Evolutionary conservation across 2,329 filamentous ascomycete genomes (phyloP).

Genomic region (Lasiodiplodia sp.): DNA sequence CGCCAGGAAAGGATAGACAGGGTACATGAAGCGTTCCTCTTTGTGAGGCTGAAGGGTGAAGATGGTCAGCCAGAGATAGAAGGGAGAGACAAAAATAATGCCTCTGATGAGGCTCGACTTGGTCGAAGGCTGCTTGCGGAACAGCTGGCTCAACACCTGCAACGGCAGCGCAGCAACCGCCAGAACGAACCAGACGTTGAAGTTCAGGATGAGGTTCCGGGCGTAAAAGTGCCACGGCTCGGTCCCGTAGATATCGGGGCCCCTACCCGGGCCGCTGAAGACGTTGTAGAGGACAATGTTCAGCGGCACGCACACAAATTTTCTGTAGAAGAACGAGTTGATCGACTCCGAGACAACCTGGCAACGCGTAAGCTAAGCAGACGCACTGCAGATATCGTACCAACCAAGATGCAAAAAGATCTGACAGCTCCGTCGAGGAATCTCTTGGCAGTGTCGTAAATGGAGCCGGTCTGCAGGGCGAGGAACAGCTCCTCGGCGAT

Average conservation of each 20-base stretch:
- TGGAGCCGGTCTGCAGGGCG: conserved; percentile 59
- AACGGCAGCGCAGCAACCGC: conserved; percentile 78
- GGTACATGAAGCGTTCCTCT: conserved; percentile 99
- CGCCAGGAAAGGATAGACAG: conserved; percentile 87
- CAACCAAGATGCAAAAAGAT: conserved; percentile 73
- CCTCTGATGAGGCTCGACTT: conserved; percentile 77
- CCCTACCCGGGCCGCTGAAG: conserved; percentile 77
- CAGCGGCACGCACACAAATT: conserved; percentile 78
- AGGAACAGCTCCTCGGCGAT: conserved; percentile 76
- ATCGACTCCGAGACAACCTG: conserved; percentile 73
- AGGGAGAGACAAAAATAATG: conserved; percentile 79
- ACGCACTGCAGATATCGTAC: conserved; percentile 37
- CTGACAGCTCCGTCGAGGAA: conserved; percentile 72
- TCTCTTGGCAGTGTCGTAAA: conserved; percentile 67
- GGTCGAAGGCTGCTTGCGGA: conserved; percentile 67
- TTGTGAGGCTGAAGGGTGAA: conserved; percentile 96
- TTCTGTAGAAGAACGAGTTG: conserved; percentile 87
- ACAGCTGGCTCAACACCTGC: conserved; percentile 74
- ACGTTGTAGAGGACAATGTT: conserved; percentile 98
- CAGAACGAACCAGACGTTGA: conserved; percentile 91
- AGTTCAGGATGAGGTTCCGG: conserved; percentile 89
- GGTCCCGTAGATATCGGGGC: conserved; percentile 91
- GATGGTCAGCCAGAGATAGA: conserved; percentile 93
- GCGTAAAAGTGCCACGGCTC: conserved; percentile 98
- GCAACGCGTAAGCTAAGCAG: conserved; percentile 3